These are phyloP conservation scores for Nannochloropsis oceanica DNA, from an alignment of 108 stramenopile genomes.

Conservation along the genomic window DNA sequence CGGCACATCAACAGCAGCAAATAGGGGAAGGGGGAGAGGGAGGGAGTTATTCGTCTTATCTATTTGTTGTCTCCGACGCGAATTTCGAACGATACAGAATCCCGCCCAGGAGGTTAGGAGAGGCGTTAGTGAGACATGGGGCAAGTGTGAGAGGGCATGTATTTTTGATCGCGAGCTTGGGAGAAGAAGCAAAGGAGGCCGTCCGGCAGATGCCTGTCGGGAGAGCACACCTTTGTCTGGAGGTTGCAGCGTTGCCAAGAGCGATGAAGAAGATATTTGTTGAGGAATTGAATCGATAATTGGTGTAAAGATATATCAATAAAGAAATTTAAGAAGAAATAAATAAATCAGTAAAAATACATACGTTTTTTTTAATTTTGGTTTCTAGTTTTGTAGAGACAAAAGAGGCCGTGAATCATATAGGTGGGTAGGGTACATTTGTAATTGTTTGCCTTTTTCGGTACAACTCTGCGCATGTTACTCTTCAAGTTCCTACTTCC, in stretches of 20 bases:
- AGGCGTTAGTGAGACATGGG: neutral
- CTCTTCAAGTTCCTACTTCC: neutral
- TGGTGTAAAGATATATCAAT: neutral
- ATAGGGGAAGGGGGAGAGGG: conserved; percentile 15
- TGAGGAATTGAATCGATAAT: neutral
- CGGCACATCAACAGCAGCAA: neutral
- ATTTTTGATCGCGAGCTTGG: conserved; percentile 9
- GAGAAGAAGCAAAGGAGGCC: conserved; percentile 8
- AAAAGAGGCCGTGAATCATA: too few species aligned
- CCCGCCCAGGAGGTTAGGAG: conserved; percentile 20
- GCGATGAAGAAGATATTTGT: conserved; percentile 12
- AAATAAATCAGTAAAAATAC: too few species aligned
- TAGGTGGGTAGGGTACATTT: too few species aligned
- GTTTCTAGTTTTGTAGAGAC: too few species aligned
- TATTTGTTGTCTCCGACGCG: conserved; percentile 64
- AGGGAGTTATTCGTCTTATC: conserved; percentile 1
- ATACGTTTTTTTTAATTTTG: too few species aligned
- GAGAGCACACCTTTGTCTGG: conserved; percentile 10
- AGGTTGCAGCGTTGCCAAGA: conserved; percentile 1
- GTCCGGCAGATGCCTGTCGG: conserved; percentile 11
- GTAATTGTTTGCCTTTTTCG: too few species aligned
- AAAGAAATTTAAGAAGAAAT: too few species aligned
- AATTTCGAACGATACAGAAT: conserved; percentile 69
- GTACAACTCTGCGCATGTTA: too few species aligned
- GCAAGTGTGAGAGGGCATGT: conserved; percentile 1